phyloP scores from a whole-genome alignment of 2,329 filamentous ascomycete species.

The Paramyrothecium roridum region DNA sequence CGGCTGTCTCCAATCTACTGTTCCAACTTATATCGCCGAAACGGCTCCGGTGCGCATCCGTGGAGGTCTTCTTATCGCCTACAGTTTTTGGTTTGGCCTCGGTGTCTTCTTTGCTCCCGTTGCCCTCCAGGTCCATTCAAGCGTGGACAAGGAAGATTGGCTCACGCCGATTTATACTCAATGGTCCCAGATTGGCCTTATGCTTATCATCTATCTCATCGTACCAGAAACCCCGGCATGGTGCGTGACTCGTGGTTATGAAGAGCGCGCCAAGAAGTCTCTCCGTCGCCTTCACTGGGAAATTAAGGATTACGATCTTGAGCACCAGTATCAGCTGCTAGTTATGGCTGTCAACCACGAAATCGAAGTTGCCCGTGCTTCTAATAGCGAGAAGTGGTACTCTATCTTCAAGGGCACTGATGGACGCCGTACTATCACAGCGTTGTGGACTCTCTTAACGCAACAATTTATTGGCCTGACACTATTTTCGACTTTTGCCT shows the following conservation, averaged over 20 bases:
- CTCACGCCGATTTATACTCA: conserved; percentile 35
- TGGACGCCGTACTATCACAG: conserved; percentile 20
- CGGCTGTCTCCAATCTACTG: background rate
- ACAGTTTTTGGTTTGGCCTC: conserved; percentile 38
- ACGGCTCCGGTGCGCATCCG: conserved; percentile 21
- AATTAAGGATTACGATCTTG: conserved; percentile 20
- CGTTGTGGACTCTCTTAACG: conserved; percentile 17
- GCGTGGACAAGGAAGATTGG: conserved; percentile 20
- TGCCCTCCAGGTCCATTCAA: conserved; percentile 30
- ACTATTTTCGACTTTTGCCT: background rate
- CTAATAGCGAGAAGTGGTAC: conserved; percentile 14
- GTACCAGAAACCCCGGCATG: conserved; percentile 34
- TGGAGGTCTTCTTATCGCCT: conserved; percentile 33
- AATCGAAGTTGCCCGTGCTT: conserved; percentile 11
- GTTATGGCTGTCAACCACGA: conserved; percentile 14
- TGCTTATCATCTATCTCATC: conserved; percentile 30
- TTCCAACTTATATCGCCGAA: background rate
- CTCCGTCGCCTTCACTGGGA: conserved; percentile 6
- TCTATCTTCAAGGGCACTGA: conserved; percentile 23
- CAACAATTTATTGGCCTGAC: conserved; percentile 7
- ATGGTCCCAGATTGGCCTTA: conserved; percentile 39
- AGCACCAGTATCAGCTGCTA: conserved; percentile 10
- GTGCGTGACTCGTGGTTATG: conserved; percentile 19
- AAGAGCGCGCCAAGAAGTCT: conserved; percentile 14
- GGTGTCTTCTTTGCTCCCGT: conserved; percentile 37